Conservation (phyloP, 805 yeast genomes). For the Kockiozyma suomiensis region DNA sequence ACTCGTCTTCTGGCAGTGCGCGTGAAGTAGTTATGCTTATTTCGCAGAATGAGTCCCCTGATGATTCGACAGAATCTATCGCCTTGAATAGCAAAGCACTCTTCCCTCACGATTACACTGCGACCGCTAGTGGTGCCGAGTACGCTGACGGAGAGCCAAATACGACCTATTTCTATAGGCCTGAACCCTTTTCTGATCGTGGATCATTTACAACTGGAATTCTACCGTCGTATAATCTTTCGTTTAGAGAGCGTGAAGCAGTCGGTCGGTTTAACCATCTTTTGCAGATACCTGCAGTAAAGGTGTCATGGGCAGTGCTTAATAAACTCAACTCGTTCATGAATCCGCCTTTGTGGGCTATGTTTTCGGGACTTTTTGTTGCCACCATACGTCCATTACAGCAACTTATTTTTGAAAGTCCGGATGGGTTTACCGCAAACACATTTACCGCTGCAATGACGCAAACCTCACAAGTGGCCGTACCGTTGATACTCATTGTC, state of each 20-base stretch:
- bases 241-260: neutral
- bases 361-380: conserved; percentile 61
- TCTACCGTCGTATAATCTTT: conserved; percentile 21
- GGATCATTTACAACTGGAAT: neutral
- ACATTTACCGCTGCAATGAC: conserved; percentile 57
- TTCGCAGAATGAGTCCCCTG: conserved; percentile 14
- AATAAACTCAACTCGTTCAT: conserved; percentile 46
- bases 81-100: conserved; percentile 23
- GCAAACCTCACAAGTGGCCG: conserved; percentile 60
- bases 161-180: neutral
- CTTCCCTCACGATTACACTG: conserved; percentile 22
- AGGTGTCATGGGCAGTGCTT: neutral
- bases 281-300: neutral
- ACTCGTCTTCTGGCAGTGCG: neutral
- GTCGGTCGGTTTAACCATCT: neutral
- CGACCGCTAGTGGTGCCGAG: no score
- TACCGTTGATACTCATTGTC: conserved; percentile 63
- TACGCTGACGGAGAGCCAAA: neutral
- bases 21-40: conserved; percentile 16
- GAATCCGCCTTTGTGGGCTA: conserved; percentile 70
- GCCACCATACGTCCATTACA: conserved; percentile 58
- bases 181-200: neutral
- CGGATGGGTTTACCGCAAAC: conserved; percentile 50
- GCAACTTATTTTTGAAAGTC: conserved; percentile 48
- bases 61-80: conserved; percentile 16